Conservation (phyloP, 805 yeast species). For the Starmerella gropengiesseri region DNA sequence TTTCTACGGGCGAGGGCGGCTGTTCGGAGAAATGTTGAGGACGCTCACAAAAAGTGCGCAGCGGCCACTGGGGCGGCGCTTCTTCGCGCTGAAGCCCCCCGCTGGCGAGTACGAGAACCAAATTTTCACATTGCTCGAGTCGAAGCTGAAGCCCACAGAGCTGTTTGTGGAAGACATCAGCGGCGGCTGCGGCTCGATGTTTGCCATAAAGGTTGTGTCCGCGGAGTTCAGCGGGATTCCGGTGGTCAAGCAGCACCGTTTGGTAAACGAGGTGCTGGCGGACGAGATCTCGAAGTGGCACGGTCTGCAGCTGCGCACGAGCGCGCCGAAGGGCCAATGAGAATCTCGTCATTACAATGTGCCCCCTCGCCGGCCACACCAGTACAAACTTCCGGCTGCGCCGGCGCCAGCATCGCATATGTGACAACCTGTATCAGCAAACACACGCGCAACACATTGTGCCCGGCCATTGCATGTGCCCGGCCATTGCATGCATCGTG, state of each 20-base stretch:
- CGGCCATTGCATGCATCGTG: no score
- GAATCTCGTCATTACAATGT: no score
- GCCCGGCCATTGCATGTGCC: no score
- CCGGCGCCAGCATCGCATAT: no score
- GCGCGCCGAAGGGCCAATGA: slow-evolving; percentile 29
- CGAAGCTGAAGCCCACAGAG: slow-evolving; percentile 48
- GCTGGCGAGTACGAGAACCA: slow-evolving; percentile 43
- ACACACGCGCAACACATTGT: no score
- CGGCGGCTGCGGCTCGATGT: slow-evolving; percentile 98
- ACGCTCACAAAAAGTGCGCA: background rate
- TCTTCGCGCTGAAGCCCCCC: slow-evolving; percentile 13
- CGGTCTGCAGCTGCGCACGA: slow-evolving; percentile 79
- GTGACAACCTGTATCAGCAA: no score
- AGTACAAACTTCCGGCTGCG: no score
- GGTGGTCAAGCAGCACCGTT: slow-evolving; percentile 83
- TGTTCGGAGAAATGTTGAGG: background rate
- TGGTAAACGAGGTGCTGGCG: slow-evolving; percentile 69
- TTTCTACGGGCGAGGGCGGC: background rate
- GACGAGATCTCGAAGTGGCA: slow-evolving; percentile 91
- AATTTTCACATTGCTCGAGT: slow-evolving; percentile 45
- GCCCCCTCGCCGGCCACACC: no score
- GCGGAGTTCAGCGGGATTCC: slow-evolving; percentile 64
- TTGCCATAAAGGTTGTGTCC: slow-evolving; percentile 69
- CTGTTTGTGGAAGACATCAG: slow-evolving; percentile 71
- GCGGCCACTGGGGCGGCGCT: slow-evolving; percentile 1